Percentiles rank a stretch among this genome's conserved stretches.
These are phyloP conservation scores for Astrothelium subdiscretum DNA, from an alignment of 495 filamentous ascomycete genomes.

Conservation along the genomic window DNA sequence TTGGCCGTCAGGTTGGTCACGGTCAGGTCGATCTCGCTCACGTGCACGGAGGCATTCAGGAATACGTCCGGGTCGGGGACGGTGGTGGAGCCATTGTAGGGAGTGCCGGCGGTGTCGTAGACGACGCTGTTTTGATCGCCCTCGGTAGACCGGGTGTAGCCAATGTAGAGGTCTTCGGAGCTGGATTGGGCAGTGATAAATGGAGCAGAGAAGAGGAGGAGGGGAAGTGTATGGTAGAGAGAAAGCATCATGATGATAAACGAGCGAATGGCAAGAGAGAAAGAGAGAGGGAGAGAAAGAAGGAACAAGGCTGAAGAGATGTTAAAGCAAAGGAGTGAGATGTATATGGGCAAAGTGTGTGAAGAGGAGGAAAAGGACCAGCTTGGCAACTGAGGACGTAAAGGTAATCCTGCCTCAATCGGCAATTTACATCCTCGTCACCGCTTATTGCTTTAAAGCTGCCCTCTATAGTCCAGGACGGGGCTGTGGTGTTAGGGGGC, in stretches of 20 bases:
- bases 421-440: background rate
- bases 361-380: background rate
- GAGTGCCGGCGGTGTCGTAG: slow-evolving; percentile 41
- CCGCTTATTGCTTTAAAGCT: background rate
- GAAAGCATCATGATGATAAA: background rate
- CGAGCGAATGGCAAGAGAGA: background rate
- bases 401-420: background rate
- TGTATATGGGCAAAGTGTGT: background rate
- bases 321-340: background rate
- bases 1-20: slow-evolving; percentile 49
- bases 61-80: slow-evolving; percentile 41
- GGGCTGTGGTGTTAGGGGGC: background rate
- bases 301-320: background rate
- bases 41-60: slow-evolving; percentile 42
- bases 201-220: slow-evolving; percentile 11
- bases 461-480: background rate
- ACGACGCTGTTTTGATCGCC: slow-evolving; percentile 37
- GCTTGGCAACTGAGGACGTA: background rate
- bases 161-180: slow-evolving; percentile 30
- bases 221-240: slow-evolving; percentile 9
- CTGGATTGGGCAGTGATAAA: slow-evolving; percentile 23
- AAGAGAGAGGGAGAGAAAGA: slow-evolving; percentile 7
- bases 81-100: slow-evolving; percentile 28
- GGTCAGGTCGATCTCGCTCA: slow-evolving; percentile 40
- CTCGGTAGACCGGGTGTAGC: slow-evolving; percentile 39